Conservation (phyloP, 169 alveolate genomes). For the Prorocentrum cordatum region DNA sequence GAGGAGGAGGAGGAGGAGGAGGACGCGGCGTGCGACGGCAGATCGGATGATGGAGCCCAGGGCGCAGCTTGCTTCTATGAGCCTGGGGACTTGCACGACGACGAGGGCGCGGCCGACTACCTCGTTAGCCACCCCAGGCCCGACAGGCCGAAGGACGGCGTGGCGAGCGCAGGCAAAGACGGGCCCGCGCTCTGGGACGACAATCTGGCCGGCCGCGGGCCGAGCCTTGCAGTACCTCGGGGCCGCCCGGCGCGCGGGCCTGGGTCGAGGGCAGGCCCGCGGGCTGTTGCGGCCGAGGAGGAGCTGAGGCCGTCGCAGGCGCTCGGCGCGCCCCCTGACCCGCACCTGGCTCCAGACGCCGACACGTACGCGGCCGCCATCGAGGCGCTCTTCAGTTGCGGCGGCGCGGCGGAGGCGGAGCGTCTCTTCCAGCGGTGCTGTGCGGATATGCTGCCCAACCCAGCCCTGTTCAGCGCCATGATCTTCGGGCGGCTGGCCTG, state of each 20-base stretch:
- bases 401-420: background rate
- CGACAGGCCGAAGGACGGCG: no score
- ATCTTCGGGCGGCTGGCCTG: conserved; percentile 21
- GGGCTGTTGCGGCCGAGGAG: background rate
- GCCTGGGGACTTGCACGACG: no score
- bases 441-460: conserved; percentile 1
- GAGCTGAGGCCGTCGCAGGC: background rate
- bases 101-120: no score
- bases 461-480: conserved; percentile 49
- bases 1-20: no score
- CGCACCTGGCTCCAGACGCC: background rate
- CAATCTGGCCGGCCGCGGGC: background rate
- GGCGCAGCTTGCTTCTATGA: no score
- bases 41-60: no score
- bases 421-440: background rate
- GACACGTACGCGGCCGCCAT: conserved; percentile 29
- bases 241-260: background rate
- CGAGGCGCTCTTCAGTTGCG: conserved; percentile 13
- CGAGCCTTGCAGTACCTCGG: background rate
- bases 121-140: no score
- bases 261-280: background rate
- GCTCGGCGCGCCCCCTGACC: background rate
- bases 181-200: background rate
- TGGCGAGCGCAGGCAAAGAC: no score
- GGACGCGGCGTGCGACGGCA: no score